Conservation (phyloP, 257 asterid species). For the Solanum ossicruentum region DNA sequence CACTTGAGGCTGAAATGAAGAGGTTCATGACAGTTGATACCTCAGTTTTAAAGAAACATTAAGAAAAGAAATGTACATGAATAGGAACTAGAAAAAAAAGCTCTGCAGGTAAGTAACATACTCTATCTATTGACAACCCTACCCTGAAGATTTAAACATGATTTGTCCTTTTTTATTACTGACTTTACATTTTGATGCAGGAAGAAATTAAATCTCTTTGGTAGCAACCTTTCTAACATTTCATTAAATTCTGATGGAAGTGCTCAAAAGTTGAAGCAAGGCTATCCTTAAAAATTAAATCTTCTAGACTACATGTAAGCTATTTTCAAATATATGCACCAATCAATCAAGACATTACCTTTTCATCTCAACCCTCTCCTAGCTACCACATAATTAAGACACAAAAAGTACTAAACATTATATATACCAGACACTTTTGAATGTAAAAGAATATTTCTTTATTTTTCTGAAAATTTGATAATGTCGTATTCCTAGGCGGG, state of each 20-base stretch:
- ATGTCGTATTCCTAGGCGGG: too few relatives aligned
- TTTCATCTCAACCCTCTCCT: neutral
- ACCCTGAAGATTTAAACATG: neutral
- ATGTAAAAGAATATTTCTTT: too few relatives aligned
- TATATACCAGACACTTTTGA: too few relatives aligned
- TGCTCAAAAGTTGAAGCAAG: constrained; percentile 63
- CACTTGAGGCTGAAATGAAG: constrained; percentile 85
- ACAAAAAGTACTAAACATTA: too few relatives aligned
- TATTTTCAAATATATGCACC: neutral
- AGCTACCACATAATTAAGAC: neutral
- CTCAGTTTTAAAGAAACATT: constrained; percentile 79
- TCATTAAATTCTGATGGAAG: too few relatives aligned
- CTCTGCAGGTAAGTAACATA: constrained; percentile 55
- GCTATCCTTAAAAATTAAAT: constrained; percentile 86
- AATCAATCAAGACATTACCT: neutral
- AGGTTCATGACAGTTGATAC: constrained; percentile 47
- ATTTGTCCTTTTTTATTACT: neutral
- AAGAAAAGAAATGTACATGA: constrained; percentile 87
- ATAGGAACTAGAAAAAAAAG: constrained; percentile 56
- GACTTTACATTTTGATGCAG: constrained; percentile 18
- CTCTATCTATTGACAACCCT: neutral
- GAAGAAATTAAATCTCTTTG: constrained; percentile 79
- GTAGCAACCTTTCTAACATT: constrained; percentile 30
- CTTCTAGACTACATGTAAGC: constrained; percentile 74
- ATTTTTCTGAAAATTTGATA: too few relatives aligned